Evolutionary conservation across 805 yeast genomes (phyloP).

Genomic region (Lachancea quebecensis): DNA sequence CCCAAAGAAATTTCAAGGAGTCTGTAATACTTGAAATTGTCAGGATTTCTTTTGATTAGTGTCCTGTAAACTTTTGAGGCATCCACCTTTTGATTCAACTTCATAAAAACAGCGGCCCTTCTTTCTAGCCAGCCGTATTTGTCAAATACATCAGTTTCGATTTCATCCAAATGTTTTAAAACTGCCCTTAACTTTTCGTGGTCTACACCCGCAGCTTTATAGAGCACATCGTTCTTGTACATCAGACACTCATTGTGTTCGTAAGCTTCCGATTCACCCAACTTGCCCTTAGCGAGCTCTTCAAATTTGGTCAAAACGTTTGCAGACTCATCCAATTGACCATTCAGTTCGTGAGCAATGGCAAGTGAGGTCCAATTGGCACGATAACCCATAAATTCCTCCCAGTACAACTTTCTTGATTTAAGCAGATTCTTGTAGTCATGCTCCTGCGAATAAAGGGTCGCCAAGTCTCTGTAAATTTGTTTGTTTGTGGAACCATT

Average conservation of each 20-base stretch:
- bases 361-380: slow-evolving; percentile 90
- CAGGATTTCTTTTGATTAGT: slow-evolving; percentile 81
- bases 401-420: slow-evolving; percentile 63
- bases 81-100: slow-evolving; percentile 49
- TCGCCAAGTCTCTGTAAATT: slow-evolving; percentile 74
- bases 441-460: slow-evolving; percentile 72
- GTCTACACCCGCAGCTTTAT: slow-evolving; percentile 49
- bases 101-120: slow-evolving; percentile 56
- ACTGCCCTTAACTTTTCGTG: slow-evolving; percentile 45
- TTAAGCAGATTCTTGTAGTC: slow-evolving; percentile 57
- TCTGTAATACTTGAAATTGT: slow-evolving; percentile 57
- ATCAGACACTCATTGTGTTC: slow-evolving; percentile 79
- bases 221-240: slow-evolving; percentile 62
- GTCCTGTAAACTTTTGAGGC: slow-evolving; percentile 64
- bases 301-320: slow-evolving; percentile 71
- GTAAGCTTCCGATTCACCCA: slow-evolving; percentile 56
- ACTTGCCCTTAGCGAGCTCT: slow-evolving; percentile 58
- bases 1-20: slow-evolving; percentile 61
- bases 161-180: slow-evolving; percentile 49
- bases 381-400: slow-evolving; percentile 70
- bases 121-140: slow-evolving; percentile 55
- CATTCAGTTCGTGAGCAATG: slow-evolving; percentile 71
- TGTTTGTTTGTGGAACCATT: slow-evolving; percentile 74
- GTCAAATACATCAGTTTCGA: slow-evolving; percentile 50
- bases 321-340: slow-evolving; percentile 61